These are phyloP conservation scores for Chaetoscypha palmicola DNA, from an alignment of 2,329 filamentous ascomycete species.

Conservation along the genomic window DNA sequence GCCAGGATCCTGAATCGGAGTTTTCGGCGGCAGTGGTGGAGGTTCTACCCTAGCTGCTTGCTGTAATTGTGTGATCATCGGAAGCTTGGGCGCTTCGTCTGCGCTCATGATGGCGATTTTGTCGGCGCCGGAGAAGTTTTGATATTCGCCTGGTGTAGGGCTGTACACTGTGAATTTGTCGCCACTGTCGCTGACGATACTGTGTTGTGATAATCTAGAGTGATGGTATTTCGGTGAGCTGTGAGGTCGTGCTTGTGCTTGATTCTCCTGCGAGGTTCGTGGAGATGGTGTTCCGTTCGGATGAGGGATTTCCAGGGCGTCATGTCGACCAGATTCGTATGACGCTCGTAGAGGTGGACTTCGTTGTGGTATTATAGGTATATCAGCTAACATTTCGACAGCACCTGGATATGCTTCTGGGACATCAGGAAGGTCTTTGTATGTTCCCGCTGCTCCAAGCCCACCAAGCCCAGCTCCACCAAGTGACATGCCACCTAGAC, in stretches of 20 bases:
- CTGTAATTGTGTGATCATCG: constrained; percentile 5
- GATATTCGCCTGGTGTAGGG: constrained; percentile 53
- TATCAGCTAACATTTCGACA: constrained; percentile 53
- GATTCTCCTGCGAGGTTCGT: constrained; percentile 17
- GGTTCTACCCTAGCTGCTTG: constrained; percentile 40
- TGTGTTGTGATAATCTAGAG: constrained; percentile 27
- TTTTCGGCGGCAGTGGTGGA: constrained; percentile 72
- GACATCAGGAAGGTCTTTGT: constrained; percentile 22
- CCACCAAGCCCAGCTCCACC: constrained; percentile 2
- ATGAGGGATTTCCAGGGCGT: constrained; percentile 24
- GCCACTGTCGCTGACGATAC: constrained; percentile 19
- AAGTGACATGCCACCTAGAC: neutral
- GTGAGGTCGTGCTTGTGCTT: constrained; percentile 36
- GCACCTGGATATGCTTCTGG: constrained; percentile 35
- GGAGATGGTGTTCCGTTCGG: constrained; percentile 29
- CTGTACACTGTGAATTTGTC: constrained; percentile 49
- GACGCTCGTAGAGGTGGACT: constrained; percentile 26
- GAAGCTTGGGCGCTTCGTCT: constrained; percentile 49
- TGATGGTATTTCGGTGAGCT: constrained; percentile 32
- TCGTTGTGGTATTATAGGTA: constrained; percentile 28
- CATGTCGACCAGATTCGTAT: constrained; percentile 30
- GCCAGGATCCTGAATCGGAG: constrained; percentile 53
- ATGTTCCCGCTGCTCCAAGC: constrained; percentile 5
- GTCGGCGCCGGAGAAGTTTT: constrained; percentile 52
- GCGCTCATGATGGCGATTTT: constrained; percentile 58